Conservation (phyloP, 495 filamentous ascomycete species). For the Zalerion maritima region DNA sequence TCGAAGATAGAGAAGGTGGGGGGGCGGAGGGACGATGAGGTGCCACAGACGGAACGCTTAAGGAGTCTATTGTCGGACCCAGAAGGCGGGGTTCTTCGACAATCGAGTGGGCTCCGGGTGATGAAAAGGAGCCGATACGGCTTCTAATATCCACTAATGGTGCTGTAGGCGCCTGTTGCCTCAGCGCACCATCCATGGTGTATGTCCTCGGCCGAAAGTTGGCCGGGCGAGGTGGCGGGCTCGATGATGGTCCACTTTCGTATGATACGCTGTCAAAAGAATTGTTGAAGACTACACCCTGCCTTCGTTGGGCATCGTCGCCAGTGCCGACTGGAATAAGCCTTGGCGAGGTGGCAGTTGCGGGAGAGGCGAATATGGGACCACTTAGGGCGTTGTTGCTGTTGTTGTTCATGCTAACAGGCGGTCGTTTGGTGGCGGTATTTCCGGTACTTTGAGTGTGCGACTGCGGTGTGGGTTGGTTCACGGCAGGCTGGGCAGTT, state of each 20-base stretch:
- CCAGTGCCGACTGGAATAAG: constrained; percentile 20
- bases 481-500: constrained; percentile 6
- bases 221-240: constrained; percentile 14
- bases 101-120: constrained; percentile 25
- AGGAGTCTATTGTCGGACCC: constrained; percentile 22
- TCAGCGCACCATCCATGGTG: constrained; percentile 35
- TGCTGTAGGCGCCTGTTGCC: constrained; percentile 20
- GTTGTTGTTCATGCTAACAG: too few species aligned
- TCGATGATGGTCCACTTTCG: constrained; percentile 22
- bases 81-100: constrained; percentile 24
- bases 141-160: constrained; percentile 26
- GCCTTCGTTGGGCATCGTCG: constrained; percentile 16
- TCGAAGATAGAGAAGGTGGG: constrained; percentile 17
- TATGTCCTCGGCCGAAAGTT: constrained; percentile 34
- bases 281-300: constrained; percentile 39
- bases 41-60: constrained; percentile 17
- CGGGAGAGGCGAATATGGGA: constrained; percentile 18
- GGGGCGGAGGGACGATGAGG: constrained; percentile 21
- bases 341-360: constrained; percentile 29
- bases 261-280: constrained; percentile 23
- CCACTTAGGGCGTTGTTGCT: too few species aligned
- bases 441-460: constrained; percentile 12
- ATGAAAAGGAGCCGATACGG: constrained; percentile 41
- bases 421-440: too few species aligned
- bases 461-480: background rate